Evolutionary conservation across 495 filamentous ascomycete species (phyloP).

Genomic region (Aspergillus egyptiacus): DNA sequence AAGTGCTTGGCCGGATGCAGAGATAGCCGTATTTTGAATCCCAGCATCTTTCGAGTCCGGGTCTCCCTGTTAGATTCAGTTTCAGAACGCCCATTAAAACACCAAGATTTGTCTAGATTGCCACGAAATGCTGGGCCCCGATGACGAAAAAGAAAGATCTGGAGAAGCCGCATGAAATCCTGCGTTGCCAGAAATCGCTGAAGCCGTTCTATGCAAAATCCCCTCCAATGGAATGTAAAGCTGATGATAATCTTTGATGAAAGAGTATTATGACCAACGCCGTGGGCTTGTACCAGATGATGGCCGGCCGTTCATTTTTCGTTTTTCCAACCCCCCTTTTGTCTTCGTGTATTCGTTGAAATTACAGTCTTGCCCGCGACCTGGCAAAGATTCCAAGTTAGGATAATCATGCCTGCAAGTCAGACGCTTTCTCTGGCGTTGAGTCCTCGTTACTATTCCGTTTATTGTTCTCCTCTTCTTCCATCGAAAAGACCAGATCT

Average conservation of each 20-base stretch:
- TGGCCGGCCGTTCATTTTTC: constrained; percentile 12
- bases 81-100: constrained; percentile 8
- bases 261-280: constrained; percentile 6
- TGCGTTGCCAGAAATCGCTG: constrained; percentile 16
- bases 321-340: no score
- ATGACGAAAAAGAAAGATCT: constrained; percentile 2
- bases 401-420: constrained; percentile 16
- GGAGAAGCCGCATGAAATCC: constrained; percentile 8
- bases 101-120: constrained; percentile 15
- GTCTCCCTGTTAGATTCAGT: no score
- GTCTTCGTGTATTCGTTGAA: constrained; percentile 20
- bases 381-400: not conserved
- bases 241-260: constrained; percentile 13
- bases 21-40: not conserved
- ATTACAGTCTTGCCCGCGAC: constrained; percentile 23
- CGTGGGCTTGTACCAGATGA: constrained; percentile 15
- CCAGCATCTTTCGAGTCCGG: not conserved
- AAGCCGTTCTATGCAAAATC: constrained; percentile 25
- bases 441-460: constrained; percentile 30
- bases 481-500: constrained; percentile 76
- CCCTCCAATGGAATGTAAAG: constrained; percentile 5
- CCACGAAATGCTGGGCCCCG: constrained; percentile 13
- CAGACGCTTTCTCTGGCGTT: constrained; percentile 14
- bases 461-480: constrained; percentile 57
- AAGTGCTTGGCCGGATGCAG: constrained; percentile 3